These are phyloP conservation scores for Corniculantispora saksenae DNA, from an alignment of 2,329 filamentous ascomycete species.

Conservation along the genomic window DNA sequence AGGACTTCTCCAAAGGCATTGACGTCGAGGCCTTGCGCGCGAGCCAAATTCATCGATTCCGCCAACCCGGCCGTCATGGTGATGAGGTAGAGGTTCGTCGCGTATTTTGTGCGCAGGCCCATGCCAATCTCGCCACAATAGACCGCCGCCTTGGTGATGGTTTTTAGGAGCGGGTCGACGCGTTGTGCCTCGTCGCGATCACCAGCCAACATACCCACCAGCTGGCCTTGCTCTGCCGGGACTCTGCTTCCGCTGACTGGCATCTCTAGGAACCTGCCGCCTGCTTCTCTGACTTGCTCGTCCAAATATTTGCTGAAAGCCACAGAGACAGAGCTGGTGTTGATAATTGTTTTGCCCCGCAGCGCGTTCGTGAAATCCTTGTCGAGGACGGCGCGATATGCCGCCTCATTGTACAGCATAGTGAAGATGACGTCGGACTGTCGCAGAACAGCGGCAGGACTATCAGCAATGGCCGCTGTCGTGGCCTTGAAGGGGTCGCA, in stretches of 20 bases:
- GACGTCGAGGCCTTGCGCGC: slow-evolving; percentile 33
- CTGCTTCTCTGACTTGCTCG: slow-evolving; percentile 25
- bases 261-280: slow-evolving; percentile 36
- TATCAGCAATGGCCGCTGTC: slow-evolving; percentile 27
- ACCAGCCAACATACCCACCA: slow-evolving; percentile 37
- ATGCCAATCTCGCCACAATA: slow-evolving; percentile 36
- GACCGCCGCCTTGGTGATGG: slow-evolving; percentile 32
- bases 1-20: slow-evolving; percentile 32
- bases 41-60: slow-evolving; percentile 35
- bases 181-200: slow-evolving; percentile 27
- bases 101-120: slow-evolving; percentile 35
- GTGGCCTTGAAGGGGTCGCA: slow-evolving; percentile 25
- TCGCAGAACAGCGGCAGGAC: slow-evolving; percentile 28
- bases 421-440: slow-evolving; percentile 33
- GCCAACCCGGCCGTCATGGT: slow-evolving; percentile 34
- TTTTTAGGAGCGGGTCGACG: slow-evolving; percentile 26
- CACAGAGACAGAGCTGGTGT: slow-evolving; percentile 33
- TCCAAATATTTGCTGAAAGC: slow-evolving; percentile 28
- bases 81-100: slow-evolving; percentile 33
- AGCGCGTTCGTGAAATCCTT: slow-evolving; percentile 27
- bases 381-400: slow-evolving; percentile 28
- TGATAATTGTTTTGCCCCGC: slow-evolving; percentile 34
- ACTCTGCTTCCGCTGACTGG: slow-evolving; percentile 37
- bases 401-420: slow-evolving; percentile 33
- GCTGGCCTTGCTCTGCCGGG: slow-evolving; percentile 34